Conservation (phyloP, 2,329 filamentous ascomycete genomes). For the Phaeosphaeria sp. region DNA sequence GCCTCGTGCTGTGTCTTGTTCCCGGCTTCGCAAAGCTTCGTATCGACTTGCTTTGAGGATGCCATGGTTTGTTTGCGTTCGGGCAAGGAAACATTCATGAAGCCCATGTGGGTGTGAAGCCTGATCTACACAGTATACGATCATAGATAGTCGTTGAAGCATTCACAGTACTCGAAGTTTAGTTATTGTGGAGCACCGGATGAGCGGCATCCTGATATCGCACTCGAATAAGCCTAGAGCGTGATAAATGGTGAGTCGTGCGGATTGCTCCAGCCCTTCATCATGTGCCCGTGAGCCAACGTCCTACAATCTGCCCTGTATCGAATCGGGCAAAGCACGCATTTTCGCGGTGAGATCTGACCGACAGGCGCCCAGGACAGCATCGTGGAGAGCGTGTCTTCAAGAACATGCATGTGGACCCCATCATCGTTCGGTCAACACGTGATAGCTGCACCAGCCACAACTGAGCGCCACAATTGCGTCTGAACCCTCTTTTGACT, state of each 20-base stretch:
- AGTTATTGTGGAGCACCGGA: conserved; percentile 10
- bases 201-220: conserved; percentile 12
- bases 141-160: conserved; percentile 4
- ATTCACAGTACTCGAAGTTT: neutral
- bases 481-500: neutral
- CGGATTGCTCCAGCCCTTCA: neutral
- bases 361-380: no score
- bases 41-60: neutral
- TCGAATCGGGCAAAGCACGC: neutral
- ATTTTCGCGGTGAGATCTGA: no score
- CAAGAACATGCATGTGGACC: no score
- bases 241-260: conserved; percentile 1
- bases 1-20: conserved; percentile 27
- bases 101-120: neutral
- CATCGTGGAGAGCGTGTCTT: no score
- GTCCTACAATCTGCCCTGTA: neutral
- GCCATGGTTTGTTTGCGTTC: neutral
- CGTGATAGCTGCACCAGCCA: neutral
- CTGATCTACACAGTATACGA: neutral
- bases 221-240: conserved; percentile 4
- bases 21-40: conserved; percentile 8
- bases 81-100: neutral
- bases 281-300: no score
- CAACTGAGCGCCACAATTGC: neutral
- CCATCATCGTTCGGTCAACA: no score